Evolutionary conservation across 331 rosid species (phyloP), one percentile per base, ranked within the genome.

Genomic region (Erythrophleum ivorense): DNA sequence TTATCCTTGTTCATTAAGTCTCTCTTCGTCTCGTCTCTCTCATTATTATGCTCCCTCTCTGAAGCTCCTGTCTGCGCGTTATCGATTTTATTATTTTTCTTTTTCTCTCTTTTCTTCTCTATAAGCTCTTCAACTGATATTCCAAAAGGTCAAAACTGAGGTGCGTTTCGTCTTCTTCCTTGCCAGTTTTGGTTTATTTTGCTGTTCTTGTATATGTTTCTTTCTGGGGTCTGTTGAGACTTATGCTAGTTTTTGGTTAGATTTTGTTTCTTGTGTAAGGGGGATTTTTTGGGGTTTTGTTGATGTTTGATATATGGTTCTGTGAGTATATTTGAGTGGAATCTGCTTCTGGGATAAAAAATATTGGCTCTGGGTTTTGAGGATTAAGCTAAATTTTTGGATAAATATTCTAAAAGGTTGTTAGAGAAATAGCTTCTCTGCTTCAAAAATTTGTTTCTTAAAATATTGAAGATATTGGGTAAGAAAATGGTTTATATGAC

Each of bases 91-190:
- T 24, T 24, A 24, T 24, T 9, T 29, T 12, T 13, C 63, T 2
- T 16, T 36, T 13, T 33, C 36, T 38, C 34, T 46, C 9, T 21
- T 7, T 34, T 29, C 21, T 49, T 72, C 43, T 64, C 46, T 41
- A 18, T 71, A 73, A 41, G n/a, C 46, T 58, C 45, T 71, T 67
- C 21, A 21, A 34, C 12, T 60, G 45, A 34, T 43, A 0, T 52
- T 64, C 40, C 71, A 34, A 6, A 69, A 50, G 6, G 36, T 82
- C 75, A 36, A n/a, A 70, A 72, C 77, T 71, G 72, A 83, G 89
- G 89, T 86, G 46, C 57, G 85, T 83, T 83, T 75, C 11, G 2
- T 43, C 19, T 65, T 21, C 46, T 75, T 70, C 13, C 41, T 52
- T 31, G 18, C 63, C 54, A 3, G 52, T 29, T 31, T 57, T 16